phyloP scores from a whole-genome alignment of 2,329 filamentous ascomycete genomes.

The Alternaria solani region DNA sequence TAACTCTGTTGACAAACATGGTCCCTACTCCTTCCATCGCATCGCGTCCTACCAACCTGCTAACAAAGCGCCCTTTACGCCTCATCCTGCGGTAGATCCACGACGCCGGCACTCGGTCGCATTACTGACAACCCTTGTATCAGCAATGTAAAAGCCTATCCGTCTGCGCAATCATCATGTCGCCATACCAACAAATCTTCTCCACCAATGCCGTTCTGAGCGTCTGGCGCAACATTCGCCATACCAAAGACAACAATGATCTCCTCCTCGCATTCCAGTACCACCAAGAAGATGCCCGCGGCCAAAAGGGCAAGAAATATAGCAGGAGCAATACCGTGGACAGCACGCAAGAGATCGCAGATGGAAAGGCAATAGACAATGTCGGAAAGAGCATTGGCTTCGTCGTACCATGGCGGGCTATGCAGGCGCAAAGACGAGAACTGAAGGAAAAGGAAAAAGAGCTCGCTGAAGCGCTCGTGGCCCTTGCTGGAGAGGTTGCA shows the following conservation, averaged over 20 bases:
- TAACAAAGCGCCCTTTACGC: slow-evolving; percentile 10
- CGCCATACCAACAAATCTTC: slow-evolving; percentile 46
- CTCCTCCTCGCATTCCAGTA: slow-evolving; percentile 46
- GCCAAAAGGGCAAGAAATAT: slow-evolving; percentile 25
- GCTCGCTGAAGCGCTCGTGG: slow-evolving; percentile 45
- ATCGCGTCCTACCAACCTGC: slow-evolving; percentile 11
- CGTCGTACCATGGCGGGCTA: slow-evolving; percentile 47
- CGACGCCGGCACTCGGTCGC: not conserved
- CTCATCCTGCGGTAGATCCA: slow-evolving; percentile 1
- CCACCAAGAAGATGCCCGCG: slow-evolving; percentile 38
- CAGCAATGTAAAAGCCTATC: slow-evolving; percentile 26
- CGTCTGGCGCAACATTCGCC: slow-evolving; percentile 46
- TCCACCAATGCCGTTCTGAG: slow-evolving; percentile 44
- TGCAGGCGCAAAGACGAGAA: slow-evolving; percentile 46
- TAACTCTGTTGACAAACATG: slow-evolving; percentile 18
- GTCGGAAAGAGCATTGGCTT: slow-evolving; percentile 45
- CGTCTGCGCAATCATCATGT: slow-evolving; percentile 27
- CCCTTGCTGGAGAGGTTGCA: slow-evolving; percentile 44
- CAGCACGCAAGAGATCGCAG: slow-evolving; percentile 27
- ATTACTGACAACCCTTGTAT: not conserved
- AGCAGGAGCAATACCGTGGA: slow-evolving; percentile 28
- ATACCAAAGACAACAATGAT: slow-evolving; percentile 42
- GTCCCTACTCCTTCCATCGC: slow-evolving; percentile 2
- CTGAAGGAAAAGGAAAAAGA: slow-evolving; percentile 45
- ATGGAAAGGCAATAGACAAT: slow-evolving; percentile 28